Evolutionary conservation across 805 yeast species (phyloP), one percentile per base, ranked within the genome.

Genomic region (Candida argentea): DNA sequence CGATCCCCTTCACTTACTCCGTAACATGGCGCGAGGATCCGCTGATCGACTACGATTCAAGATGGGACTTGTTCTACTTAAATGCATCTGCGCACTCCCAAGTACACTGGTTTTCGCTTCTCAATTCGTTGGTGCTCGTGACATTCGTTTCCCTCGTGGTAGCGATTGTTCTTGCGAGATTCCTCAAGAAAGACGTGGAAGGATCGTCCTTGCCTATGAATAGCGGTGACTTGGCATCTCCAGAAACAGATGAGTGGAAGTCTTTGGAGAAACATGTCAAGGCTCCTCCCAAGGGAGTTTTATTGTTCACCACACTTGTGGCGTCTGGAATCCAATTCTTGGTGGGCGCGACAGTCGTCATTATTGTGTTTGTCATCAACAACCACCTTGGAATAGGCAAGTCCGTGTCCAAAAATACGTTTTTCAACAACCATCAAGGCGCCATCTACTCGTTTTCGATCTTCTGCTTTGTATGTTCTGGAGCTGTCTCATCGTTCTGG

Each of bases 11-110:
- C 52, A 79, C 95, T 1, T 86, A 84, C 42, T 73, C 94, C 1
- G 85, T 86, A 3, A 79, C 79, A 45, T 85, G 94, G 93, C 64
- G 91, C 48, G 93, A 85, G 47, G 94, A 85, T 34, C 56, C 58
- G 24, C 66, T 72, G 3, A 59, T 81, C 14, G 65, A 67, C 15
- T 80, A 84, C 67, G 63, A 65, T 27, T 62, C 74, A 33, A 62
- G 95, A 40, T 83, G 93, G 91, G 73, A 72, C 25, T 53, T 77
- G 40, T 85, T 77, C 49, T 68, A 76, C 38, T 64, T 72, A 33
- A 67, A 67, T 39, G 79, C 72, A 28, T 63, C 60, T 18, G 55
- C 62, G 20, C 44, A 51, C 28, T 46, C 44, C 16, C 70, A 67
- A 20, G 72, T 82, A 35, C 94, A 82, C 46, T 82, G 91, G 89